Base-by-base conservation (phyloP, 768 basidiomycete genomes). In the Leccinellum rugosiceps region DNA sequence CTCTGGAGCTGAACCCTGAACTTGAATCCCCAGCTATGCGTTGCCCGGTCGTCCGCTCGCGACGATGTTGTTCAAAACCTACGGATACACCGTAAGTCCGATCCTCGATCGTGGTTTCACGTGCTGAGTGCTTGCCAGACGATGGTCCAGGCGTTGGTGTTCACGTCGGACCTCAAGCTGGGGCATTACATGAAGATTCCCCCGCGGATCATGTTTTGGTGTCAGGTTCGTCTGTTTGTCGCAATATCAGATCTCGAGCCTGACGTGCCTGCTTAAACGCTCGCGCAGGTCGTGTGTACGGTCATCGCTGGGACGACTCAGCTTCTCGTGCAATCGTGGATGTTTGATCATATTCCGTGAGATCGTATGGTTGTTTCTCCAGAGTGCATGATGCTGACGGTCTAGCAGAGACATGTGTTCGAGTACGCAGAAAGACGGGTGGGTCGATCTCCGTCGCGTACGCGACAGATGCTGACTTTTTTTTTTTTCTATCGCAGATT, bases 41-140 rank as follows among this genome's bases (percentile, higher is more conserved):
- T 78, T 90, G 43, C 92, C 90, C 13, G 90, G 92, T 2, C 81
- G 81, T 15, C 88, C 90, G 6, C 69, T 92, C 55, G 90, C 91
- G 0, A 89, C 84, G 79, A 90, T 92, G 90, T 76, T 92, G 76
- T 91, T 91, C 80, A 92, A 90, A 81, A 88, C 87, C 0, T 90
- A 79, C 78, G 88, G 90, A 31, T 90, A 88, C 63, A 85, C 87
- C 56, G 85, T 73, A 26, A 34, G 67, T 47, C 38, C 9, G 26
- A 4, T 23, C 1, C 6, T n/a, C 19, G 21, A 14, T 45, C 3
- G 2, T 19, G 19, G n/a, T 19, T 41, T 55, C 63, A n/a, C 19
- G n/a, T 43, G 11, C 6, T 43, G 68, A 2, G 10, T 6, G 25
- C 53, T 30, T 30, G 7, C 26, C 23, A 63, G 63, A 59, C 72